phyloP scores from a whole-genome alignment of 495 filamentous ascomycete genomes.

The Penicillium arizonense region DNA sequence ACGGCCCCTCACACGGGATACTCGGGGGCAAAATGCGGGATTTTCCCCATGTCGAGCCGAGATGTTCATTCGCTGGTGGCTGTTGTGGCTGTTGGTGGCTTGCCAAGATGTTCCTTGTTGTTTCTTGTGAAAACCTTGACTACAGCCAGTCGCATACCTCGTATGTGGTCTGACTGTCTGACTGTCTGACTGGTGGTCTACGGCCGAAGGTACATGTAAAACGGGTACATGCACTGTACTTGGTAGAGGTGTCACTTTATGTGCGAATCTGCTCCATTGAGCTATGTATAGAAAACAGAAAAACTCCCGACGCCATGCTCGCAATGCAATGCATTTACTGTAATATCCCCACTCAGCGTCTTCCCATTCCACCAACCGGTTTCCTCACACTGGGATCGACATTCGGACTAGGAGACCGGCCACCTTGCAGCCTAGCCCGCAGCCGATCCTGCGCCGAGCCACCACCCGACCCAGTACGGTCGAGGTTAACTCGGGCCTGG shows the following conservation, averaged over 20 bases:
- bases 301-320: constrained; percentile 27
- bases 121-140: no score
- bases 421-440: constrained; percentile 63
- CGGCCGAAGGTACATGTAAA: neutral
- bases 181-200: no score
- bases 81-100: neutral
- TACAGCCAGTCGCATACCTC: neutral
- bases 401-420: constrained; percentile 40
- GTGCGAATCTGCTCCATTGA: neutral
- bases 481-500: constrained; percentile 35
- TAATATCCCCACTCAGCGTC: constrained; percentile 13
- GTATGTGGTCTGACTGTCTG: no score
- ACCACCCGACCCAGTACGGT: constrained; percentile 38
- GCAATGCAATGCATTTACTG: constrained; percentile 15
- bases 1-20: neutral
- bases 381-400: constrained; percentile 37
- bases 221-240: neutral
- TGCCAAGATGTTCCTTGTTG: neutral
- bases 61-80: constrained; percentile 14
- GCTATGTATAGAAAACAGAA: constrained; percentile 3
- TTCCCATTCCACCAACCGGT: constrained; percentile 29
- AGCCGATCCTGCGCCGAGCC: constrained; percentile 64
- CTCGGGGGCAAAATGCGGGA: constrained; percentile 7
- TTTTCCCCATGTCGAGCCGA: constrained; percentile 16
- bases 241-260: neutral